Evolutionary conservation across 192 early-diverging fungal species (phyloP).

Genomic region (Umbelopsis sp.): DNA sequence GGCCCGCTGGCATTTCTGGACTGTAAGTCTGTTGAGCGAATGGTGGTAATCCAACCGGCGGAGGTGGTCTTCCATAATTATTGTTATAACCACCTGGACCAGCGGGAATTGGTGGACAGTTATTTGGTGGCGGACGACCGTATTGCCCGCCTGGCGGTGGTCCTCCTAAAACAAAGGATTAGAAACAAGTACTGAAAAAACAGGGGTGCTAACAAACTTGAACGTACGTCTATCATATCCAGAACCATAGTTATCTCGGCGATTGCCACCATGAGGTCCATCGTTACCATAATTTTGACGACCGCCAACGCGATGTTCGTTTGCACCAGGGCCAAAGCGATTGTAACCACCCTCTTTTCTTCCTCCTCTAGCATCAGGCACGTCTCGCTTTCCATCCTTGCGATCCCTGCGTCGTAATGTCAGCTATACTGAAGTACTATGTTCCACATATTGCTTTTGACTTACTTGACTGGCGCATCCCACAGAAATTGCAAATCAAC

Average conservation of each 20-base stretch:
- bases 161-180: no score
- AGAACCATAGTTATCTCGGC: constrained; percentile 3
- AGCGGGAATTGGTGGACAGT: not conserved
- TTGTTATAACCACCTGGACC: not conserved
- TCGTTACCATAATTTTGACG: constrained; percentile 20
- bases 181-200: not conserved
- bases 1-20: not conserved
- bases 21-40: constrained; percentile 1
- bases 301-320: constrained; percentile 25
- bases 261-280: constrained; percentile 24
- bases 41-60: not conserved
- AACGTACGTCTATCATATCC: constrained; percentile 11
- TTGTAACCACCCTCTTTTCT: constrained; percentile 28
- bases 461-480: constrained; percentile 45
- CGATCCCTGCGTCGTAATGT: constrained; percentile 18
- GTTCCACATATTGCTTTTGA: not conserved
- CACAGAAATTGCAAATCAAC: constrained; percentile 47
- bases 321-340: not conserved
- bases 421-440: not conserved
- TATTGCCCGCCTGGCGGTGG: not conserved
- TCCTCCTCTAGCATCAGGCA: constrained; percentile 24
- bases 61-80: not conserved
- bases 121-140: not conserved
- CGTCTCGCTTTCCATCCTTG: constrained; percentile 26
- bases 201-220: not conserved